These are phyloP conservation scores for Moniliella sp. DNA, from an alignment of 1,284 basidiomycete genomes.

Conservation along the genomic window DNA sequence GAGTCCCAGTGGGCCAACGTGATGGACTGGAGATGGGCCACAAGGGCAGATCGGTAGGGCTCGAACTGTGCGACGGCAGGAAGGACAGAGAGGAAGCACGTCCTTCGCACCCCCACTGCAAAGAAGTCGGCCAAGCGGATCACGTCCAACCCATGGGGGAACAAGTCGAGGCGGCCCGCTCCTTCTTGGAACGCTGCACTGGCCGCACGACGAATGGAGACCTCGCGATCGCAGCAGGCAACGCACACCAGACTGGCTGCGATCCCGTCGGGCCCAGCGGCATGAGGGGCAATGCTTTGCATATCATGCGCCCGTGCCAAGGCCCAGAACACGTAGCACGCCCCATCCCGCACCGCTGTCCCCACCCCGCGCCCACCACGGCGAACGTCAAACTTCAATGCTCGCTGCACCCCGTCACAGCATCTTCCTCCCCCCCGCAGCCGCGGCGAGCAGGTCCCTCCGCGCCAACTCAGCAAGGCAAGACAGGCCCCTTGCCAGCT, in stretches of 20 bases:
- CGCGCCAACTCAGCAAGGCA: slow-evolving; percentile 74
- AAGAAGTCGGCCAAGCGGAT: slow-evolving; percentile 81
- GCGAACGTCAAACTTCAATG: slow-evolving; percentile 71
- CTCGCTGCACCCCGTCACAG: slow-evolving; percentile 41
- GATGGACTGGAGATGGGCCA: slow-evolving; percentile 54
- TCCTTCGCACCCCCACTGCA: slow-evolving; percentile 61
- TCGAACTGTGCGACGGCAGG: slow-evolving; percentile 62
- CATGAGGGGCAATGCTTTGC: slow-evolving; percentile 45
- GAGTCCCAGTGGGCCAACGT: slow-evolving; percentile 75
- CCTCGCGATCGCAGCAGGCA: slow-evolving; percentile 72
- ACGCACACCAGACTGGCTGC: slow-evolving; percentile 54
- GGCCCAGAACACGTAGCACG: slow-evolving; percentile 85
- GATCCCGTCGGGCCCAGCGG: slow-evolving; percentile 36
- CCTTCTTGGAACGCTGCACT: slow-evolving; percentile 95
- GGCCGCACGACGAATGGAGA: slow-evolving; percentile 81
- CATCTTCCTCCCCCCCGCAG: slow-evolving; percentile 8
- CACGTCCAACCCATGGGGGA: slow-evolving; percentile 81
- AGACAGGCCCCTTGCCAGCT: slow-evolving; percentile 90
- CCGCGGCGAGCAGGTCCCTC: slow-evolving; percentile 42
- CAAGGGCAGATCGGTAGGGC: slow-evolving; percentile 51
- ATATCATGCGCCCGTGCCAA: slow-evolving; percentile 47
- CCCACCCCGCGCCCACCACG: slow-evolving; percentile 80
- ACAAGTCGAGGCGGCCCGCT: slow-evolving; percentile 61
- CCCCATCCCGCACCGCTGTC: slow-evolving; percentile 77
- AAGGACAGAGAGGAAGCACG: slow-evolving; percentile 61